These are phyloP conservation scores for Claviceps cyperi DNA, from an alignment of 2,329 filamentous ascomycete genomes.

Conservation along the genomic window DNA sequence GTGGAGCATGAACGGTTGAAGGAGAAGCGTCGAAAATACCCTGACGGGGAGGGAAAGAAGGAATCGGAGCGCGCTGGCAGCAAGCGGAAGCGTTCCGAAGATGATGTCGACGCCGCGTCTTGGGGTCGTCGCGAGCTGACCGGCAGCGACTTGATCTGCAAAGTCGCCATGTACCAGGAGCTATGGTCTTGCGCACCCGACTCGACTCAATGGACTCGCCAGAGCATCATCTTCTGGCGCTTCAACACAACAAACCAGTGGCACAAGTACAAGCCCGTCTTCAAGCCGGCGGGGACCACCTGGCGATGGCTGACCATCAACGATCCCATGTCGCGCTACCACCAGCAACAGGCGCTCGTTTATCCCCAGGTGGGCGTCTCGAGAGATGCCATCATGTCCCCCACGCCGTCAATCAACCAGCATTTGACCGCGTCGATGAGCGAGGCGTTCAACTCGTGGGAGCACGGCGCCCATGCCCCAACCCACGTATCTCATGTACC, in stretches of 20 bases:
- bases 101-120: constrained; percentile 25
- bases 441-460: constrained; percentile 41
- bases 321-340: constrained; percentile 43
- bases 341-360: constrained; percentile 34
- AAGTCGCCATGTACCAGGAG: constrained; percentile 54
- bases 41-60: constrained; percentile 22
- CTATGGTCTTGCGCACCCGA: constrained; percentile 41
- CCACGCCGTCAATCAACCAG: constrained; percentile 33
- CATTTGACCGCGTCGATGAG: constrained; percentile 41
- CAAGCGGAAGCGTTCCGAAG: constrained; percentile 26
- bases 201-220: constrained; percentile 36
- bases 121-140: constrained; percentile 27
- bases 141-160: constrained; percentile 41
- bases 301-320: constrained; percentile 50
- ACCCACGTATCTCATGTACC: constrained; percentile 19
- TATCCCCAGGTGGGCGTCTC: constrained; percentile 20
- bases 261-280: constrained; percentile 32
- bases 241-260: constrained; percentile 41
- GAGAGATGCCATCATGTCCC: constrained; percentile 37
- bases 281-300: constrained; percentile 37
- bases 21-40: constrained; percentile 21
- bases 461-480: constrained; percentile 15
- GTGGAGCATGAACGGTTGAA: constrained; percentile 24
- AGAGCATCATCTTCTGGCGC: constrained; percentile 48
- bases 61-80: constrained; percentile 19